Evolutionary conservation across 2,329 filamentous ascomycete genomes (phyloP), one percentile per base, ranked within the genome.

Genomic region (Clonostachys chloroleuca): DNA sequence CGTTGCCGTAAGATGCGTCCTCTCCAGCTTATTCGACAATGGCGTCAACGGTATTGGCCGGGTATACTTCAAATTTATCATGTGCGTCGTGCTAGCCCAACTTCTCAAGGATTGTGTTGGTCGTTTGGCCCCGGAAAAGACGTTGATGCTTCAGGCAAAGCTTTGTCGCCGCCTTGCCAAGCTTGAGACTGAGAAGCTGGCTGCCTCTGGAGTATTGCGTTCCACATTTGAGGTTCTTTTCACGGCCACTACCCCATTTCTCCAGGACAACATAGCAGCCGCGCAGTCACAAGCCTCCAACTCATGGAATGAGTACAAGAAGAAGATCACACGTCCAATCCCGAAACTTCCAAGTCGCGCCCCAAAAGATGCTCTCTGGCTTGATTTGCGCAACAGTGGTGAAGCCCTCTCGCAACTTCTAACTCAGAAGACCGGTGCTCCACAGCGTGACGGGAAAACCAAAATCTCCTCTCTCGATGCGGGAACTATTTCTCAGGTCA

Each of bases 51-150:
- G 36, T 18, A 39, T n/a, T 39, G 14, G 17, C 12, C 14, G 36
- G 17, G 14, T 18, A 8, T 39, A 39, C 36, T 86, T 83, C 67
- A 87, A 87, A 51, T 67, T 76, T 13, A 52, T 85, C 9, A 69
- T 84, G n/a, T 73, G 68, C 42, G 46, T 67, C 4, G 42, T 81
- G 1, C 52, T 84, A 3, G 59, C 72, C 0, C 52, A 66, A 0
- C 61, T 85, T 3, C 59, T 84, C 2, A 54, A 65, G 0, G 72
- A 78, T 17, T 59, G 49, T 30, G 41, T 44, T 2, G 43, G 35
- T 0, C 34, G 3, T 3, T 16, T 60, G 3, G 34, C 46, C 5
- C 52, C 57, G 0, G 59, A 59, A 13, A 51, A 50, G 41, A 47
- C 48, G 2, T 9, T 17, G n/a, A n/a, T 35, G 17, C 30, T 43